Evolutionary conservation across 495 filamentous ascomycete genomes (phyloP), one percentile per base, ranked within the genome.

Genomic region (Podospora didyma): DNA sequence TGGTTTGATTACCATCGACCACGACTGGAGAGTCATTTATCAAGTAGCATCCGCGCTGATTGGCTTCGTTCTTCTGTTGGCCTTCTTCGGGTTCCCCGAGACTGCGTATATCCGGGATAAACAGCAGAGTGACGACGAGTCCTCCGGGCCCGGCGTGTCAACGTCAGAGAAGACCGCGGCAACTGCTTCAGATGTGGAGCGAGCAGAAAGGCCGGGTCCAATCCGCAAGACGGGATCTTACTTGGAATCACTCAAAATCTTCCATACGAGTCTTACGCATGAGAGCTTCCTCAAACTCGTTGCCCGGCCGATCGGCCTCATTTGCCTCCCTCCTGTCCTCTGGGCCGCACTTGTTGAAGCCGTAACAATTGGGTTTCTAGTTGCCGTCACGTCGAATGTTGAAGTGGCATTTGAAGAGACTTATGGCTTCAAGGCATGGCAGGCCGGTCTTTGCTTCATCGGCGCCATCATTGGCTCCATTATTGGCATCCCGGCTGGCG

Each of bases 1-100:
- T 23, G 80, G 74, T 1, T 56, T 81, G 2, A 81, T 83, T 57
- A 75, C 76, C 11, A 80, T 79, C 50, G 51, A 71, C 41, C 62
- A 77, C 48, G 44, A 62, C 45, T 82, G 81, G 80, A 70, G 77
- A 17, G 65, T 64, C 26, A 81, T 83, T 61, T 82, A 81, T 58
- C 74, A 75, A 47, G 72, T 82, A 7, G 73, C 73, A 5, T 58
- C 69, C 7, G 77, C 74, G 19, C 56, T 81, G 20, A 73, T 81
- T 49, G 77, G 73, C 24, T 44, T 62, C 22, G 56, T 73, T 22
- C 73, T 77, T 2, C 49, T 82, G 7, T 57, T 82, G 9, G 73
- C 74, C 7, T 62, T 80, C 54, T 74, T 79, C 49, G 75, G 74
- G n/a, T 79, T 82, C 46, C 81, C 81, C 5, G 81, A 83, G 62